A percentile compares a stretch with the other conserved stretches of the same genome.
phyloP scores from a whole-genome alignment of 2,329 filamentous ascomycete genomes.

The Cladobotryum protrusum region DNA sequence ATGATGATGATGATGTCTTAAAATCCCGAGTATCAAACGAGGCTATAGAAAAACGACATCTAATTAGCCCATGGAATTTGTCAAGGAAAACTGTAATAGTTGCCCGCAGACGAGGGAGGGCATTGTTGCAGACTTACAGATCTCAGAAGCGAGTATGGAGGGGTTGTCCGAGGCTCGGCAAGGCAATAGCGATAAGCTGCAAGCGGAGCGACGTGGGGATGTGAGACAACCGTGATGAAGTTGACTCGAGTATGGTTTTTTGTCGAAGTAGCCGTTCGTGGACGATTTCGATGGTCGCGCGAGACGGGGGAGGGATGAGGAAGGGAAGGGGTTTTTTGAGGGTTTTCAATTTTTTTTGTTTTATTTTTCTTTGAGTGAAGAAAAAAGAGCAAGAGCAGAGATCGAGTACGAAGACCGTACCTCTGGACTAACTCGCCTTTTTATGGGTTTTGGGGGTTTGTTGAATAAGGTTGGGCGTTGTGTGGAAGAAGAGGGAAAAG shows the following conservation, averaged over 20 bases:
- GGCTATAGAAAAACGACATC: neutral
- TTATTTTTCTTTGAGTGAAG: conserved; percentile 44
- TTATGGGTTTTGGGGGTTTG: conserved; percentile 36
- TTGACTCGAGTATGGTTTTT: conserved; percentile 10
- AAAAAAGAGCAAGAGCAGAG: conserved; percentile 54
- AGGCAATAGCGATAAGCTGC: conserved; percentile 9
- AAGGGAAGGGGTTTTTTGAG: conserved; percentile 51
- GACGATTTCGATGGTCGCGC: conserved; percentile 25
- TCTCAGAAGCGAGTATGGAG: conserved; percentile 4
- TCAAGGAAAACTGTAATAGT: too few relatives aligned
- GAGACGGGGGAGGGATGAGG: conserved; percentile 15
- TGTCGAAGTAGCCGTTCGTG: conserved; percentile 18
- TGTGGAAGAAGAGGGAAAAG: conserved; percentile 36
- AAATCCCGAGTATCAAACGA: conserved; percentile 10
- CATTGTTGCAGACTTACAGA: conserved; percentile 8
- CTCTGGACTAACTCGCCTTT: conserved; percentile 46
- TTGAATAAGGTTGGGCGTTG: conserved; percentile 46
- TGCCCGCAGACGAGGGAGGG: neutral
- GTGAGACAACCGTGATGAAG: conserved; percentile 10
- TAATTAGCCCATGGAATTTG: neutral
- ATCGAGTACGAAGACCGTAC: conserved; percentile 53
- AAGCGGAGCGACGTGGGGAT: conserved; percentile 9
- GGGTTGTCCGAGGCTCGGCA: conserved; percentile 4
- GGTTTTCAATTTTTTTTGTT: conserved; percentile 57
- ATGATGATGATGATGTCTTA: conserved; percentile 34